Base-by-base conservation (phyloP, 2,329 filamentous ascomycete genomes). In the Tolypocladium inflatum region DNA sequence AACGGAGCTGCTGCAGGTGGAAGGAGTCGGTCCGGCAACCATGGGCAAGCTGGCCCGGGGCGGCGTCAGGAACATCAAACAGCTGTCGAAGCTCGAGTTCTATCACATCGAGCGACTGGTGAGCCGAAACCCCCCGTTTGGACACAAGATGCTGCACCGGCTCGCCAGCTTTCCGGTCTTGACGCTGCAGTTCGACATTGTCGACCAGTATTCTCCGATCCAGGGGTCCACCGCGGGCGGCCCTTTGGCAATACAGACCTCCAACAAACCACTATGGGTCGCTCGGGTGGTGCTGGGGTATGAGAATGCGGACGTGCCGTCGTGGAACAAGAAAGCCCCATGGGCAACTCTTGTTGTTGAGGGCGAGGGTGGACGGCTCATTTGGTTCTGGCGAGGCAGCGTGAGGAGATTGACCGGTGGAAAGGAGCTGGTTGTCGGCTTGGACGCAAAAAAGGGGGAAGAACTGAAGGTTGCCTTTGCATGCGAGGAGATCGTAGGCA, bases 401-500 rank as follows among this genome's bases (percentile, higher is more conserved):
- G 82, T 89, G 8, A 83, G 75, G 61, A 87, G 84, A 60, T 70
- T 96, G 10, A 77, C 80, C n/a, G 78, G 77, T 6, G 80, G 80
- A 0, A 81, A 87, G 35, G 75, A 76, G 8, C 65, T 78, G 30
- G 80, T 87, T 88, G 61, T 81, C 73, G 23, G 66, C 0, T 81
- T 85, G 1, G 73, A 81, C 0, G 68, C 91, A 23, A 79, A 71
- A 1, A 74, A 74, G 5, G 68, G 76, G 0, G 79, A 82, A 21
- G 82, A 87, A 58, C 73, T 78, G 3, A 81, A 94, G 39, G 79
- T 79, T 30, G 90, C 85, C 60, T 84, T 92, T 54, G 89, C 90
- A 70, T 97, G 92, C 63, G 93, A 97, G 72, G 87, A 91, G 50
- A 88, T 97, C 65, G 90, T 86, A 3, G 84, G 84, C 2, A 86